phyloP scores from a whole-genome alignment of 768 basidiomycete species.

The Termitomyces sp. region DNA sequence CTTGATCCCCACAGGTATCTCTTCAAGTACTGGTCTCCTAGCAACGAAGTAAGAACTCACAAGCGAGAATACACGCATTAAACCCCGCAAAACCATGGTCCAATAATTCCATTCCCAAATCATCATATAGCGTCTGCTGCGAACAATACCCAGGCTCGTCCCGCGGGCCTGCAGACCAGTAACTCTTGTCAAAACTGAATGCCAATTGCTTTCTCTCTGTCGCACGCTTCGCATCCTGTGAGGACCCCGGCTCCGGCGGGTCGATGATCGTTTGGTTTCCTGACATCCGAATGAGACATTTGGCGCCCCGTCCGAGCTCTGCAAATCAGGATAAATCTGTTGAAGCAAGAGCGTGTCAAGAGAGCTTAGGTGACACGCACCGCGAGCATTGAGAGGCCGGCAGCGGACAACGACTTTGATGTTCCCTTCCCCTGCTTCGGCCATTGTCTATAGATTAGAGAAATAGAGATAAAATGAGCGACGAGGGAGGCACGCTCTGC shows the following conservation, averaged over 20 bases:
- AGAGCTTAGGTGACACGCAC: constrained; percentile 38
- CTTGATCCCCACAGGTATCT: constrained; percentile 21
- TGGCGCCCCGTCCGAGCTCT: constrained; percentile 94
- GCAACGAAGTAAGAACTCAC: constrained; percentile 46
- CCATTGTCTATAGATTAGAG: constrained; percentile 31
- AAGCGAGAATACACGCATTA: constrained; percentile 98
- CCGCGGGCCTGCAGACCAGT: constrained; percentile 90
- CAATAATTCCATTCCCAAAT: constrained; percentile 88
- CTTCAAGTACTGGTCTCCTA: background rate
- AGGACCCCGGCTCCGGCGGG: constrained; percentile 74
- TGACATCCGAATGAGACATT: constrained; percentile 89
- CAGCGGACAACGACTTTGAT: constrained; percentile 95
- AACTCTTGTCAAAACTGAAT: constrained; percentile 96
- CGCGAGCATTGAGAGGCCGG: constrained; percentile 91
- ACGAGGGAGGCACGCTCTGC: constrained; percentile 6
- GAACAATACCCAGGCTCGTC: constrained; percentile 90
- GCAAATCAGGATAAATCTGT: constrained; percentile 3
- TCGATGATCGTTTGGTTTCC: constrained; percentile 91
- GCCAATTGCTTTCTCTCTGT: constrained; percentile 86
- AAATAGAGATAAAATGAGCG: background rate
- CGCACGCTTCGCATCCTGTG: constrained; percentile 70
- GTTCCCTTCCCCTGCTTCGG: constrained; percentile 78
- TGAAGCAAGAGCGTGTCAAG: background rate
- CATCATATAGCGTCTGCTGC: constrained; percentile 91
- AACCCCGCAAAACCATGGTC: constrained; percentile 96